Conservation (phyloP, 148 eudicot genomes). For the Arctostaphylos glauca region DNA sequence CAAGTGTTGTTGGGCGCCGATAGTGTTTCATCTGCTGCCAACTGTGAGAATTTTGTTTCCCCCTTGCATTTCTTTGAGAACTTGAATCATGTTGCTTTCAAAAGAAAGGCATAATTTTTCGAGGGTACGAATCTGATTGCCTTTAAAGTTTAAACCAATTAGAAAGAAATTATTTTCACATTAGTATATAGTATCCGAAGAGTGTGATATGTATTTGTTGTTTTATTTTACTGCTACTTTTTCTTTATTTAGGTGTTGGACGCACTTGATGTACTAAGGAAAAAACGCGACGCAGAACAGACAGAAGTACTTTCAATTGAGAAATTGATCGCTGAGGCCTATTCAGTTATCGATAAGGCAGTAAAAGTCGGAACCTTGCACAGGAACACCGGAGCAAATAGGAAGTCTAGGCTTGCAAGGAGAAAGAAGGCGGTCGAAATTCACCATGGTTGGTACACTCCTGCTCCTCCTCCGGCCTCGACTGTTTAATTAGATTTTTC, state of each 20-base stretch:
- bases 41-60: background rate
- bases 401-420: constrained; percentile 87
- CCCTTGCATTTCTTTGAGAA: background rate
- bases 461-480: constrained; percentile 33
- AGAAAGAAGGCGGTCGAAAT: constrained; percentile 78
- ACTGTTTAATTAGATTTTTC: background rate
- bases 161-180: background rate
- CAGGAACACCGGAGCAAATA: constrained; percentile 78
- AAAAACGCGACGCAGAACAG: constrained; percentile 51
- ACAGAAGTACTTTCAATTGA: constrained; percentile 70
- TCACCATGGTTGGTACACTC: constrained; percentile 84
- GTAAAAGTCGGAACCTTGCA: constrained; percentile 74
- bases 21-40: background rate
- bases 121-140: background rate
- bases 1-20: background rate
- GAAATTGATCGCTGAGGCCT: constrained; percentile 76
- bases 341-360: constrained; percentile 79
- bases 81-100: background rate
- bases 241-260: constrained; percentile 55
- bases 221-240: background rate
- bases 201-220: background rate
- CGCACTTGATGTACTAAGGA: constrained; percentile 58
- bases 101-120: background rate
- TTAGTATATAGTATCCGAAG: background rate
- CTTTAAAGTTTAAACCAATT: background rate